Evolutionary conservation across 805 yeast genomes (phyloP).

Genomic region (Candida glaebosa): DNA sequence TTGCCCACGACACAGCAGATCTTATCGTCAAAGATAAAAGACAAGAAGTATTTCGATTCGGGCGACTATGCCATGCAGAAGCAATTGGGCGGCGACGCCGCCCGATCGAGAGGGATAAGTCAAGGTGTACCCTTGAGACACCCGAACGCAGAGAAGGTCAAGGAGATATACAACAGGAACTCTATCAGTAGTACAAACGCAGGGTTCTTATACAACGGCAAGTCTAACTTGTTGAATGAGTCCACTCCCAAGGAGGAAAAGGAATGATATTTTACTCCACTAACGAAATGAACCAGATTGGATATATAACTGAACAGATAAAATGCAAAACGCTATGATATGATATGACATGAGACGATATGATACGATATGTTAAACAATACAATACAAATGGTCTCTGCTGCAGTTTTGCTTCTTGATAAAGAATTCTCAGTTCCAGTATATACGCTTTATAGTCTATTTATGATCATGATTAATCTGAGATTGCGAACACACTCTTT

Average conservation of each 20-base stretch:
- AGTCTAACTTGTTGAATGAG: slow-evolving; percentile 54
- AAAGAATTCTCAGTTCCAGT: no score
- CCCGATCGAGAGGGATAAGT: slow-evolving; percentile 18
- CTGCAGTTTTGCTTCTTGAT: no score
- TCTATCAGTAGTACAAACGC: slow-evolving; percentile 50
- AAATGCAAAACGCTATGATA: no score
- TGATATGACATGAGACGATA: no score
- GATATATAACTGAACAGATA: no score
- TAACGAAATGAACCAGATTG: no score
- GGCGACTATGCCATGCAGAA: slow-evolving; percentile 88
- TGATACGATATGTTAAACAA: no score
- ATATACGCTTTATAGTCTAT: no score
- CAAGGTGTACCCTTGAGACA: slow-evolving; percentile 41
- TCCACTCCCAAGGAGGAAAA: slow-evolving; percentile 30
- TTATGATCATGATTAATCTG: no score
- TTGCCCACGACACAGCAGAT: slow-evolving; percentile 79
- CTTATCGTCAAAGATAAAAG: slow-evolving; percentile 71
- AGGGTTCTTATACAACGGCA: slow-evolving; percentile 44
- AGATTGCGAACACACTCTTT: no score
- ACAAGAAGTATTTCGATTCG: slow-evolving; percentile 87
- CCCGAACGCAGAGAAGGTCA: slow-evolving; percentile 57
- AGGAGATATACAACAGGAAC: slow-evolving; percentile 54
- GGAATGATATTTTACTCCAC: slow-evolving; percentile 10
- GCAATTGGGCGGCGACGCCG: slow-evolving; percentile 27
- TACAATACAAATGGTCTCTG: no score